phyloP scores from a whole-genome alignment of 805 yeast species.

The Yueomyces sinensis region DNA sequence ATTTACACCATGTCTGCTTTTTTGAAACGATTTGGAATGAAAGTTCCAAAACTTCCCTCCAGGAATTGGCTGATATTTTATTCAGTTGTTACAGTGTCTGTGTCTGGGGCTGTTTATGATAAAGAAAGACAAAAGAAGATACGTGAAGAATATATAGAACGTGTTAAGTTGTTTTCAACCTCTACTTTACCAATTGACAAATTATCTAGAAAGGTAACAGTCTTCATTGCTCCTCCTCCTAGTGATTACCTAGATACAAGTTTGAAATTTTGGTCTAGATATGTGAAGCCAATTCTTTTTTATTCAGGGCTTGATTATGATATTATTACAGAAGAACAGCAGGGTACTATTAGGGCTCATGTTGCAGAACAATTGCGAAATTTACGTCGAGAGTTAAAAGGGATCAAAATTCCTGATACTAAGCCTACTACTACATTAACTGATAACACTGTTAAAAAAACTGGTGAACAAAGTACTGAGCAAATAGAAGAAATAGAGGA shows the following conservation, averaged over 20 bases:
- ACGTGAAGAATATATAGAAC: conserved; percentile 48
- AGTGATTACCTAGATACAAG: conserved; percentile 74
- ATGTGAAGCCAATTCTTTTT: conserved; percentile 73
- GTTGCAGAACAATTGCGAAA: conserved; percentile 78
- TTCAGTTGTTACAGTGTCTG: conserved; percentile 46
- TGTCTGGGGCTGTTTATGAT: conserved; percentile 76
- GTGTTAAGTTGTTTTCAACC: conserved; percentile 42
- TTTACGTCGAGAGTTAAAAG: conserved; percentile 28
- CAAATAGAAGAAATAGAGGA: conserved; percentile 12
- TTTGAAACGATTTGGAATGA: conserved; percentile 72
- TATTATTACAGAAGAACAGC: conserved; percentile 61
- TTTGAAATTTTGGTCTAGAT: conserved; percentile 58
- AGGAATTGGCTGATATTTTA: conserved; percentile 91
- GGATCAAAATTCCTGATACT: conserved; percentile 23
- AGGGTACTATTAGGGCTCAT: conserved; percentile 71
- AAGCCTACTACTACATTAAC: conserved; percentile 1
- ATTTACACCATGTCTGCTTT: conserved; percentile 45
- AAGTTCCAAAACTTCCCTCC: conserved; percentile 65
- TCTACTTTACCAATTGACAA: conserved; percentile 34
- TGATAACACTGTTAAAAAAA: not conserved
- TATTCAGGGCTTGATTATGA: conserved; percentile 80
- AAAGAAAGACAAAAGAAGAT: conserved; percentile 55
- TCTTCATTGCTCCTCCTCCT: conserved; percentile 95
- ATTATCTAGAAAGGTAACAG: conserved; percentile 61
- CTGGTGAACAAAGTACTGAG: conserved; percentile 4